These are phyloP conservation scores for Colletotrichum brevisporum DNA, from an alignment of 2,329 filamentous ascomycete genomes.

Conservation along the genomic window DNA sequence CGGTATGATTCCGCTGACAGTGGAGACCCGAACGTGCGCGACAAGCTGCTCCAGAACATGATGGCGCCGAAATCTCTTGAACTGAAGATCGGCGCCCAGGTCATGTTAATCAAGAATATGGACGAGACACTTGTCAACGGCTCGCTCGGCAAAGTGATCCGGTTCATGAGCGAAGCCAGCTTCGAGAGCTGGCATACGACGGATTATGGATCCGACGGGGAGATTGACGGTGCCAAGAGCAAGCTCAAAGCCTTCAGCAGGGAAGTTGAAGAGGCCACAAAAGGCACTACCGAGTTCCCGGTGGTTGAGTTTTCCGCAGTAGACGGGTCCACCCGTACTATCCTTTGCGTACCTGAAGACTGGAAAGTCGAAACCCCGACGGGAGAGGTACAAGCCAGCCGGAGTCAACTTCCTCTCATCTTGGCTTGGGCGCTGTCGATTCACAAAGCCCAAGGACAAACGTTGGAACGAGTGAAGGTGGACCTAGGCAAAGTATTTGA, in stretches of 20 bases:
- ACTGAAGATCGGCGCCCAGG: conserved; percentile 92
- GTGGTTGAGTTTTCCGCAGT: conserved; percentile 86
- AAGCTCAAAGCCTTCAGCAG: conserved; percentile 66
- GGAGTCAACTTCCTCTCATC: conserved; percentile 87
- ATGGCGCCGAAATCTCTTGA: conserved; percentile 89
- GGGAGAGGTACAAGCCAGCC: conserved; percentile 91
- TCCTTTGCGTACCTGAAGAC: conserved; percentile 87
- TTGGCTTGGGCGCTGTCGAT: conserved; percentile 97
- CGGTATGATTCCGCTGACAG: conserved; percentile 82
- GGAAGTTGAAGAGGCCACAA: conserved; percentile 58
- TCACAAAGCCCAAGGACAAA: conserved; percentile 98
- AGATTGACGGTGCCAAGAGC: conserved; percentile 59
- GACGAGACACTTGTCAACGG: conserved; percentile 95
- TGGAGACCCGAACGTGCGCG: conserved; percentile 79
- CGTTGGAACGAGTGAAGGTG: conserved; percentile 92
- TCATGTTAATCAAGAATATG: conserved; percentile 99
- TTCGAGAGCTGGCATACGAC: conserved; percentile 51
- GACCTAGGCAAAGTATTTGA: conserved; percentile 94
- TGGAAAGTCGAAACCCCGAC: conserved; percentile 99
- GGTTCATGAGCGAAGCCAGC: conserved; percentile 74
- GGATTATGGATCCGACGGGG: conserved; percentile 60
- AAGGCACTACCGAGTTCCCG: conserved; percentile 72
- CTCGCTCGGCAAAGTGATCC: conserved; percentile 87
- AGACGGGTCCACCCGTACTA: conserved; percentile 81
- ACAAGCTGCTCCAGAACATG: conserved; percentile 87